Evolutionary conservation across 1,284 basidiomycete genomes (phyloP).

Genomic region (Boletellus deceptivus): DNA sequence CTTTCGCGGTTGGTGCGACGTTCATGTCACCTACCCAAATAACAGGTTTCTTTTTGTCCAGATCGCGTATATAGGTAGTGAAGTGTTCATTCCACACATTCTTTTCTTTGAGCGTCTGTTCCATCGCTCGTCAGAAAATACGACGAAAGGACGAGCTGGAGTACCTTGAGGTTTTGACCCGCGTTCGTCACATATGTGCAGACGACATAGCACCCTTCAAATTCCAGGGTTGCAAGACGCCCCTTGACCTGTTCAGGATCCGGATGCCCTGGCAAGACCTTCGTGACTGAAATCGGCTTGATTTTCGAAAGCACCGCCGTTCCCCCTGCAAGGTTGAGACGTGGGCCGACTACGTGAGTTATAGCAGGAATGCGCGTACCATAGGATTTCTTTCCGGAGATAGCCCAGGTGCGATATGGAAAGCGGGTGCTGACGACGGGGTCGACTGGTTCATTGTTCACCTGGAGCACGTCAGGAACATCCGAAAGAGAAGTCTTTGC

Average conservation of each 20-base stretch:
- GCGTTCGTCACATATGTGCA: constrained; percentile 91
- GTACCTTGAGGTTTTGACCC: constrained; percentile 74
- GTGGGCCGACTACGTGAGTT: neutral
- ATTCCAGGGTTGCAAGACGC: constrained; percentile 80
- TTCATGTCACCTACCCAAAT: constrained; percentile 92
- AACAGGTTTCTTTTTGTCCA: constrained; percentile 78
- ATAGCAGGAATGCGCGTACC: constrained; percentile 40
- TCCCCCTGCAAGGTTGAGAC: constrained; percentile 53
- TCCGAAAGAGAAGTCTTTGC: neutral
- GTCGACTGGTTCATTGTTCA: constrained; percentile 64
- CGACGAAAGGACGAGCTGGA: neutral
- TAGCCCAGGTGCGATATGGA: constrained; percentile 74
- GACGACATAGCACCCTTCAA: constrained; percentile 66
- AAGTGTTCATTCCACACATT: constrained; percentile 79
- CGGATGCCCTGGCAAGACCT: constrained; percentile 71
- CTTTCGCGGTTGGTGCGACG: constrained; percentile 74
- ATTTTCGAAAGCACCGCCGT: constrained; percentile 80
- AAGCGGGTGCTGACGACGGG: constrained; percentile 55
- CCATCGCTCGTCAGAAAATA: constrained; percentile 2
- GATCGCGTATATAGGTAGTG: constrained; percentile 63
- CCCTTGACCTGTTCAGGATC: constrained; percentile 63
- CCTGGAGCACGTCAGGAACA: constrained; percentile 38
- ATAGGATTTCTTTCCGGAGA: constrained; percentile 73
- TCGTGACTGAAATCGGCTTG: constrained; percentile 66
- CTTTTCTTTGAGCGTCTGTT: constrained; percentile 68